Conservation (phyloP, 2,329 filamentous ascomycete genomes). For the Penicillium janthinellum region DNA sequence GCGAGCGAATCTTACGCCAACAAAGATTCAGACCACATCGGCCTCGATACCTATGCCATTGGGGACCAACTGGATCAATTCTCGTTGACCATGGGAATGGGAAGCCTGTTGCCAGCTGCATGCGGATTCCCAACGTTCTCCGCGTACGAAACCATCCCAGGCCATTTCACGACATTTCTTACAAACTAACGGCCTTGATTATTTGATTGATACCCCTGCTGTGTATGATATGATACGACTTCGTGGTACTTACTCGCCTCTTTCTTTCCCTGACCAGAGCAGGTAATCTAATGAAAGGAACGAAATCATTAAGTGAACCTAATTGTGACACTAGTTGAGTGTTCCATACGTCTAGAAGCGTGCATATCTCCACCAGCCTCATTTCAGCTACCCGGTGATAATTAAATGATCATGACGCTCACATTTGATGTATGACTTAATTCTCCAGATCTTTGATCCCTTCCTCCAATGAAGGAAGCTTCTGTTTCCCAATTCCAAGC, state of each 20-base stretch:
- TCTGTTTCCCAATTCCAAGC: not conserved
- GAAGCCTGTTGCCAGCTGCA: not conserved
- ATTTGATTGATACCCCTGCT: too few relatives aligned
- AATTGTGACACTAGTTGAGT: too few relatives aligned
- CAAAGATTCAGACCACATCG: not conserved
- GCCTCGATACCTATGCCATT: not conserved
- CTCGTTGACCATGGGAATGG: slow-evolving; percentile 6
- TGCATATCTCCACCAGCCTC: too few relatives aligned
- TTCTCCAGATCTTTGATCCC: not conserved
- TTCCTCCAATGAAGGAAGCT: not conserved
- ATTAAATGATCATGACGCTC: too few relatives aligned
- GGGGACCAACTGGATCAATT: slow-evolving; percentile 3
- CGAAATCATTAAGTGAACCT: too few relatives aligned
- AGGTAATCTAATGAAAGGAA: too few relatives aligned
- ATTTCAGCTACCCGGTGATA: too few relatives aligned
- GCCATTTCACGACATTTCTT: not conserved
- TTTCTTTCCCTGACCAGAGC: too few relatives aligned
- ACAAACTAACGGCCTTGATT: not conserved
- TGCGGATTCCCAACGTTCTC: slow-evolving; percentile 1
- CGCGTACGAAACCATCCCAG: not conserved
- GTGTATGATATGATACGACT: too few relatives aligned
- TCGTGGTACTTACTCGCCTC: too few relatives aligned
- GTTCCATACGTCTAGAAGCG: too few relatives aligned
- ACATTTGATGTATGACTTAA: not conserved
- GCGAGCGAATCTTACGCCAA: not conserved